These are phyloP conservation scores for Emmonsiellopsis sp. DNA, from an alignment of 2,329 filamentous ascomycete genomes.

Conservation along the genomic window DNA sequence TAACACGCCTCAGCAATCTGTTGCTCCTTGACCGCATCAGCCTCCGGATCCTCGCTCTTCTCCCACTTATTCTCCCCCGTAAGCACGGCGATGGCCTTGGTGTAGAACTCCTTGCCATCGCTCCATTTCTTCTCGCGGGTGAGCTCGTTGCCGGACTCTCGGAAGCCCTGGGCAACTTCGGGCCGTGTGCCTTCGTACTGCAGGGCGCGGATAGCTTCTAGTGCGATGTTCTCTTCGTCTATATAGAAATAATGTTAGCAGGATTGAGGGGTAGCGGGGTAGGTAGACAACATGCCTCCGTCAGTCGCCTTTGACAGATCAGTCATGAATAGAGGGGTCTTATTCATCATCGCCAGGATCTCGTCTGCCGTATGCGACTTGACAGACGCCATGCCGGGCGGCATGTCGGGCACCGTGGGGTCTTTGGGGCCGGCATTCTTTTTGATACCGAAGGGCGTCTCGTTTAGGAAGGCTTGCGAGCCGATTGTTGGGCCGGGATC, in stretches of 20 bases:
- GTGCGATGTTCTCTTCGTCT: slow-evolving; percentile 64
- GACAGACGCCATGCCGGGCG: slow-evolving; percentile 49
- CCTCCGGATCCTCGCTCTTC: slow-evolving; percentile 42
- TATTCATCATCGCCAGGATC: slow-evolving; percentile 55
- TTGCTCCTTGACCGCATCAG: slow-evolving; percentile 54
- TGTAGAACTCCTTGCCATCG: slow-evolving; percentile 87
- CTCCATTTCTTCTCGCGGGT: slow-evolving; percentile 64
- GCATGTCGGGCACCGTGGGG: slow-evolving; percentile 39
- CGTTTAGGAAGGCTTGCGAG: slow-evolving; percentile 16
- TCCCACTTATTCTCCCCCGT: slow-evolving; percentile 51
- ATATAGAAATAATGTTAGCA: slow-evolving; percentile 1
- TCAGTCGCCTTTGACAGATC: slow-evolving; percentile 58
- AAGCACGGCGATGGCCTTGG: slow-evolving; percentile 70
- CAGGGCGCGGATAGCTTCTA: slow-evolving; percentile 81
- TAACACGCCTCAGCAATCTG: slow-evolving; percentile 65
- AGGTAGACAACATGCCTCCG: slow-evolving; percentile 30
- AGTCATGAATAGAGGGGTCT: slow-evolving; percentile 89
- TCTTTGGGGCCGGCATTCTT: slow-evolving; percentile 23
- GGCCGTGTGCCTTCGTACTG: slow-evolving; percentile 85
- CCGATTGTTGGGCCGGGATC: slow-evolving; percentile 6
- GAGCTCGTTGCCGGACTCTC: slow-evolving; percentile 84
- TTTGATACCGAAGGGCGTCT: slow-evolving; percentile 32
- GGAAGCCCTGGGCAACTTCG: slow-evolving; percentile 76
- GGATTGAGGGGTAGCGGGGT: neutral
- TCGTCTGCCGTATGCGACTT: slow-evolving; percentile 50